These are phyloP conservation scores for Ramalina intermedia DNA, from an alignment of 495 filamentous ascomycete genomes.

Conservation along the genomic window DNA sequence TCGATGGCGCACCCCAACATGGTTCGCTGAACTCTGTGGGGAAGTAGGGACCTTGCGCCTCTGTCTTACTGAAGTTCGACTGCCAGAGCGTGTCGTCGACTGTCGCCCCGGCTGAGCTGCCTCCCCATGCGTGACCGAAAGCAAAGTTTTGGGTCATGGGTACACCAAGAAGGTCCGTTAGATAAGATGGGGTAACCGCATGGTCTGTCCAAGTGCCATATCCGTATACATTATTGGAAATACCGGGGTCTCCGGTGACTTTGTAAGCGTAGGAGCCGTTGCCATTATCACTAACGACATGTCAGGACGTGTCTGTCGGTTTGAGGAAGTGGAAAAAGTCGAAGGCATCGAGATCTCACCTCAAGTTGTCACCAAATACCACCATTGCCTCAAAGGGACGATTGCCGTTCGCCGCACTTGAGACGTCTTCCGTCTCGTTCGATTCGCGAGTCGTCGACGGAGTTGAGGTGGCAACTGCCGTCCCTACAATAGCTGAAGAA, in stretches of 20 bases:
- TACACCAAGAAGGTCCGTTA: not conserved
- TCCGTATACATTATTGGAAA: not conserved
- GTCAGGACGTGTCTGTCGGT: no score
- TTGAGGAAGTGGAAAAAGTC: no score
- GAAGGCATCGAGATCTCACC: no score
- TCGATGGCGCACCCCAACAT: not conserved
- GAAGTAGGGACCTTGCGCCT: not conserved
- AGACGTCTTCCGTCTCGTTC: no score
- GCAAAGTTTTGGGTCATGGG: not conserved
- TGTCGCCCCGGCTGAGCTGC: not conserved
- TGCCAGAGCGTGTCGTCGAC: constrained; percentile 1
- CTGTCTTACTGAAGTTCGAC: not conserved
- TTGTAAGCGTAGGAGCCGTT: no score
- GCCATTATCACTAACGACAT: no score
- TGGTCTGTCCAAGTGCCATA: not conserved
- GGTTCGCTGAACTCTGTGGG: not conserved
- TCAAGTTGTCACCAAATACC: no score
- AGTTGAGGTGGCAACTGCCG: no score
- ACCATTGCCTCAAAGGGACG: no score
- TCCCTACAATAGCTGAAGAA: no score
- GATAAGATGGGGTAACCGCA: not conserved
- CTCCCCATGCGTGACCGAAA: not conserved
- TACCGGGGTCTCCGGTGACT: not conserved
- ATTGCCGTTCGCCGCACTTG: no score
- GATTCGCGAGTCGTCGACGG: no score